Conservation (phyloP, 2,329 filamentous ascomycete species). For the Cadophora gregata region DNA sequence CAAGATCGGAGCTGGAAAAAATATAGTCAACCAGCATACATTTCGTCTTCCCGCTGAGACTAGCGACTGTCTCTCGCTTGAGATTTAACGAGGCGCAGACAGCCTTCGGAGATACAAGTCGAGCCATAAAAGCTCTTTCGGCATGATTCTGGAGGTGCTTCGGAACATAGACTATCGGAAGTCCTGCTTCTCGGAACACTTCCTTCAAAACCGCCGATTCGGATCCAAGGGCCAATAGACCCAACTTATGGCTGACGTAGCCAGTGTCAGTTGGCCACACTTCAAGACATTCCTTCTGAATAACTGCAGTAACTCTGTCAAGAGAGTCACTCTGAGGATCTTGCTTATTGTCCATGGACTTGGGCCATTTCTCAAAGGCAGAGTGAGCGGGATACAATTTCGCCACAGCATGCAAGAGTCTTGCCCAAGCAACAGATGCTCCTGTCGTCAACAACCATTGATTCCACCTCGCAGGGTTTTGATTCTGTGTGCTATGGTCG, state of each 20-base stretch:
- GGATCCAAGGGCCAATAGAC: constrained; percentile 27
- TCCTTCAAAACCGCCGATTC: constrained; percentile 25
- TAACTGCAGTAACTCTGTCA: constrained; percentile 28
- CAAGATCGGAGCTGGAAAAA: constrained; percentile 20
- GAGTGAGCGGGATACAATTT: constrained; percentile 18
- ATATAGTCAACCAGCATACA: constrained; percentile 34
- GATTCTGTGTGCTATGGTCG: constrained; percentile 37
- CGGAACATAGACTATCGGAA: constrained; percentile 37
- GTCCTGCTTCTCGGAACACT: constrained; percentile 35
- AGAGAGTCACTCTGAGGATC: constrained; percentile 29
- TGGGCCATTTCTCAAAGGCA: constrained; percentile 35
- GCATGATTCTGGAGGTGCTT: constrained; percentile 19
- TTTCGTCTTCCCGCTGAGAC: constrained; percentile 27
- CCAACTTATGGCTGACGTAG: constrained; percentile 25
- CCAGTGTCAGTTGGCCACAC: constrained; percentile 36
- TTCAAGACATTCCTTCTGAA: constrained; percentile 27
- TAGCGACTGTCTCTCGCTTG: constrained; percentile 8
- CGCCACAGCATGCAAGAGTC: constrained; percentile 30
- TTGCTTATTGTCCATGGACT: constrained; percentile 13
- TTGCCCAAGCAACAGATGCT: constrained; percentile 41
- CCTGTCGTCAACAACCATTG: constrained; percentile 38
- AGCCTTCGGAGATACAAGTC: constrained; percentile 21
- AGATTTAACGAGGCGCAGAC: constrained; percentile 28
- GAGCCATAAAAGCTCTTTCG: constrained; percentile 26
- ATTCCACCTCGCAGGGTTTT: constrained; percentile 42